A percentile compares a stretch with the other conserved stretches of the same genome.
Conservation (phyloP, 768 basidiomycete genomes). For the Tylopilus sp. region DNA sequence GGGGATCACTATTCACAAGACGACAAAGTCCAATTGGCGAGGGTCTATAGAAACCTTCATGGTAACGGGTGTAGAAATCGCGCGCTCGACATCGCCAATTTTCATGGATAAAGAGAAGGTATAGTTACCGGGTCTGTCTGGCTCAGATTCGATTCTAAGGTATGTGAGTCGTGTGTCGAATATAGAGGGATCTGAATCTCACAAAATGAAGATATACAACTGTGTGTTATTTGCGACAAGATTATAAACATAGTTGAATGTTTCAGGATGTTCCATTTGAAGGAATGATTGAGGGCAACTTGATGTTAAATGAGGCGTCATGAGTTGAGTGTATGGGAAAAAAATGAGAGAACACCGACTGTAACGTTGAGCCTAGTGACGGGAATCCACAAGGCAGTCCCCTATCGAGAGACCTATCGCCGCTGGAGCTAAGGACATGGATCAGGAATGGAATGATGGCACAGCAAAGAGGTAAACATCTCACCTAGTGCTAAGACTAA, state of each 20-base stretch:
- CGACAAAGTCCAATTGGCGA: slow-evolving; percentile 51
- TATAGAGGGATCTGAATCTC: slow-evolving; percentile 16
- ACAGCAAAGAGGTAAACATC: background rate
- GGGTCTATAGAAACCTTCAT: slow-evolving; percentile 52
- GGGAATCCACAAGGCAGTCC: slow-evolving; percentile 10
- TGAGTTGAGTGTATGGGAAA: slow-evolving; percentile 9
- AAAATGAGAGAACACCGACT: slow-evolving; percentile 13
- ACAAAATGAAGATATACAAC: slow-evolving; percentile 52
- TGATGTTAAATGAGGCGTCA: background rate
- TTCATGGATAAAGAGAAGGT: slow-evolving; percentile 53
- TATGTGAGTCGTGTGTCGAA: slow-evolving; percentile 5
- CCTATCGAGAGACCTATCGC: slow-evolving; percentile 3
- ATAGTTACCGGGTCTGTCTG: slow-evolving; percentile 35
- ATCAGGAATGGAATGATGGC: background rate
- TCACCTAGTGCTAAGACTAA: background rate
- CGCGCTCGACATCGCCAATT: slow-evolving; percentile 52
- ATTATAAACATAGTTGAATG: slow-evolving; percentile 44
- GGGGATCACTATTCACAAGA: slow-evolving; percentile 47
- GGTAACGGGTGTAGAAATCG: slow-evolving; percentile 44
- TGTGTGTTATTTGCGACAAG: slow-evolving; percentile 42
- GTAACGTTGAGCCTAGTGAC: background rate
- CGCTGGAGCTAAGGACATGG: background rate
- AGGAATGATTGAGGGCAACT: slow-evolving; percentile 22
- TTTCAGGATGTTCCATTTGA: slow-evolving; percentile 22
- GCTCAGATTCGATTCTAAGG: slow-evolving; percentile 29